Conservation (phyloP, 768 basidiomycete species). For the Bullera alba region DNA sequence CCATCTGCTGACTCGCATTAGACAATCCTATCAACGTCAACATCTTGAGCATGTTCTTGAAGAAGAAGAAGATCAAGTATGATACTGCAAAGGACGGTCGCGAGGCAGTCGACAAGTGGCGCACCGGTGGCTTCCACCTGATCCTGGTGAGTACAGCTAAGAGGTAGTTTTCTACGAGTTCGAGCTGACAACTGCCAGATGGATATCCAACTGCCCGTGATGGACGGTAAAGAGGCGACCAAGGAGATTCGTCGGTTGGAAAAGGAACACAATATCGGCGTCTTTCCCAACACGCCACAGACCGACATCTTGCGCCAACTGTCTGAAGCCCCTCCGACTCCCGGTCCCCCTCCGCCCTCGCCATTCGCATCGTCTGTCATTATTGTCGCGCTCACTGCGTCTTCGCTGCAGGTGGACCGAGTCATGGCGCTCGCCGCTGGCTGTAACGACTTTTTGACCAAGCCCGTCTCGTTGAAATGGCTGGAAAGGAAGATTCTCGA, state of each 20-base stretch:
- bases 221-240: constrained; percentile 96
- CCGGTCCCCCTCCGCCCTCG: constrained; percentile 22
- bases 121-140: constrained; percentile 83
- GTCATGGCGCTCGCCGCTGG: constrained; percentile 95
- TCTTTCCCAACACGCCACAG: constrained; percentile 63
- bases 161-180: constrained; percentile 10
- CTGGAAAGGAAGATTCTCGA: constrained; percentile 97
- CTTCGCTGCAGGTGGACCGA: constrained; percentile 87
- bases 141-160: constrained; percentile 90
- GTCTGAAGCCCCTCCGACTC: constrained; percentile 11
- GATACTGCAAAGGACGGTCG: constrained; percentile 89
- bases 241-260: constrained; percentile 88
- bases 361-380: constrained; percentile 91
- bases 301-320: constrained; percentile 47
- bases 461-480: constrained; percentile 92
- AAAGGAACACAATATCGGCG: constrained; percentile 59
- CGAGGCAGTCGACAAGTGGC: constrained; percentile 94
- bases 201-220: constrained; percentile 99
- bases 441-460: constrained; percentile 97
- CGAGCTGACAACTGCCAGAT: constrained; percentile 56
- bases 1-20: constrained; percentile 45
- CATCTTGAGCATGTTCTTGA: constrained; percentile 94
- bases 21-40: constrained; percentile 99
- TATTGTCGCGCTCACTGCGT: constrained; percentile 97
- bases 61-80: constrained; percentile 89